Evolutionary conservation across 1,284 basidiomycete species (phyloP).

Genomic region (Microbotryum violaceum): DNA sequence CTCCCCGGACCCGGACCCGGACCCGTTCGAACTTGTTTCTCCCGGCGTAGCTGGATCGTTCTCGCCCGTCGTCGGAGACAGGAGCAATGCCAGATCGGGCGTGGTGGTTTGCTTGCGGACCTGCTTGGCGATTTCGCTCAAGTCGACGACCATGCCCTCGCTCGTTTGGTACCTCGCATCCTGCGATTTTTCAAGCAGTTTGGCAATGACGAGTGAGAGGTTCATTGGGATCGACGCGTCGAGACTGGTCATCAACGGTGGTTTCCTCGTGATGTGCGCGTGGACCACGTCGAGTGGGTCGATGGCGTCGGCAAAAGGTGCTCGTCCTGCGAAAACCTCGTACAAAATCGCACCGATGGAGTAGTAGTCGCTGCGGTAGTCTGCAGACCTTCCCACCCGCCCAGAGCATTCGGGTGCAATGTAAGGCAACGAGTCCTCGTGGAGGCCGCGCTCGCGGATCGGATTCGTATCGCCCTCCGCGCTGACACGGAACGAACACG

Average conservation of each 20-base stretch:
- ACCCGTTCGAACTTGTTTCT: neutral
- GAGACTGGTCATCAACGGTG: slow-evolving; percentile 9
- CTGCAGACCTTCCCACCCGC: slow-evolving; percentile 12
- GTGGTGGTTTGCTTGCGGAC: neutral
- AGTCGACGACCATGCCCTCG: slow-evolving; percentile 25
- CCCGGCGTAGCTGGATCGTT: neutral
- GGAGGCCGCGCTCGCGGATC: slow-evolving; percentile 25
- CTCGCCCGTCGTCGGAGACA: no score
- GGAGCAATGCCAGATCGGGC: neutral
- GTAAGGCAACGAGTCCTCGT: slow-evolving; percentile 26
- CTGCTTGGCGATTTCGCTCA: slow-evolving; percentile 13
- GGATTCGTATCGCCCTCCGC: slow-evolving; percentile 3
- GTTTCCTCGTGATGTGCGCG: slow-evolving; percentile 24
- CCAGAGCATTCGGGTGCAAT: slow-evolving; percentile 28
- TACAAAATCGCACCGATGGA: slow-evolving; percentile 23
- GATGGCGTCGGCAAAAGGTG: slow-evolving; percentile 15
- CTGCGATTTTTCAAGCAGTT: slow-evolving; percentile 27
- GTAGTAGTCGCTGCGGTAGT: slow-evolving; percentile 25
- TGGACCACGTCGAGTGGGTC: slow-evolving; percentile 30
- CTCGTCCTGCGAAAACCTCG: slow-evolving; percentile 22
- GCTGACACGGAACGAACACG: slow-evolving; percentile 15
- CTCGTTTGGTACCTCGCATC: slow-evolving; percentile 26
- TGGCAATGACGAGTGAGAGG: slow-evolving; percentile 24
- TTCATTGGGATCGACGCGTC: slow-evolving; percentile 18
- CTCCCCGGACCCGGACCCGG: neutral